Conservation (phyloP, 2,329 filamentous ascomycete species). For the Trematosphaeria pertusa region DNA sequence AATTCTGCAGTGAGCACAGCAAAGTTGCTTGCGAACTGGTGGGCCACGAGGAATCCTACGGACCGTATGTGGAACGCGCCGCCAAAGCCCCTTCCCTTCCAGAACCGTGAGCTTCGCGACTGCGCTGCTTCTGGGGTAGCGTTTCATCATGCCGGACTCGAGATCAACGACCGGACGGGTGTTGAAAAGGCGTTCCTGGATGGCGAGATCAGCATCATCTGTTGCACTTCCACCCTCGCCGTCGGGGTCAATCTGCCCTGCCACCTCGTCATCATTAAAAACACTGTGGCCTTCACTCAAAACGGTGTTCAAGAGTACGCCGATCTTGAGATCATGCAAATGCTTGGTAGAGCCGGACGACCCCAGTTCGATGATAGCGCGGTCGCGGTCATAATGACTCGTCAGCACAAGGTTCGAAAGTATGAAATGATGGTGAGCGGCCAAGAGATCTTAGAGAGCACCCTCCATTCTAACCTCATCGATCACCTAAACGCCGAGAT, state of each 20-base stretch:
- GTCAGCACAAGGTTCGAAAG: constrained; percentile 65
- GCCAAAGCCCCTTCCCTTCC: constrained; percentile 57
- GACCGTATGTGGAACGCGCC: constrained; percentile 71
- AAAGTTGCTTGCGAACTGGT: constrained; percentile 70
- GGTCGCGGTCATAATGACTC: constrained; percentile 80
- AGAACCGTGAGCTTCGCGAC: constrained; percentile 66
- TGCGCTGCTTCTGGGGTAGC: constrained; percentile 69
- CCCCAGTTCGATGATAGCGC: constrained; percentile 83
- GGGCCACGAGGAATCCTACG: constrained; percentile 58
- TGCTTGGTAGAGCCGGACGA: constrained; percentile 83
- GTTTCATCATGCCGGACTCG: constrained; percentile 82
- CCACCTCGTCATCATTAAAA: constrained; percentile 83
- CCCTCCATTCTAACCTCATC: constrained; percentile 77
- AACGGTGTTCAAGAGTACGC: constrained; percentile 72
- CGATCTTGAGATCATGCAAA: constrained; percentile 87
- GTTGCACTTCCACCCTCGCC: constrained; percentile 84
- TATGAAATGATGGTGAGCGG: constrained; percentile 80
- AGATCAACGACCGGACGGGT: constrained; percentile 65
- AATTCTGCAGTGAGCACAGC: constrained; percentile 74
- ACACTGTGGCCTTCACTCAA: constrained; percentile 69
- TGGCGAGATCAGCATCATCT: constrained; percentile 80
- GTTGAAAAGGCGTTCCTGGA: constrained; percentile 73
- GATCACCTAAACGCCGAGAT: constrained; percentile 88
- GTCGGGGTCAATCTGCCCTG: constrained; percentile 86
- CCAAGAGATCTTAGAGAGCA: constrained; percentile 76